Conservation (phyloP, 768 basidiomycete species). For the Hydnomerulius pinastri region DNA sequence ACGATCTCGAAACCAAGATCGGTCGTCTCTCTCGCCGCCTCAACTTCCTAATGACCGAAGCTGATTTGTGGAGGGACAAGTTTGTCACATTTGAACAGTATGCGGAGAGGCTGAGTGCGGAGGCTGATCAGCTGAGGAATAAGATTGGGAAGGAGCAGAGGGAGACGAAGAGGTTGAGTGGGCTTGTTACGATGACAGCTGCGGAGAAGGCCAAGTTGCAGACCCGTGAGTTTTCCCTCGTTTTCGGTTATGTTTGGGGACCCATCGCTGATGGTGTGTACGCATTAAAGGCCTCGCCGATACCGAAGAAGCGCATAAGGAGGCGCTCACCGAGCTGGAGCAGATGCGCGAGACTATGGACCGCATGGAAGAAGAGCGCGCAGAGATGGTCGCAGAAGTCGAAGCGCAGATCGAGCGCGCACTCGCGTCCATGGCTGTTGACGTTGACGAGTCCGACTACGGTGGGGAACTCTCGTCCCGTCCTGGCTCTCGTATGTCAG, state of each 20-base stretch:
- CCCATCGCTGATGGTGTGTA: conserved; percentile 5
- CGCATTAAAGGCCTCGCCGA: conserved; percentile 66
- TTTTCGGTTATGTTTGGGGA: not conserved
- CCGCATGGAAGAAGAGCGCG: conserved; percentile 83
- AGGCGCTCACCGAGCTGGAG: conserved; percentile 79
- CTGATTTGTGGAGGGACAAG: conserved; percentile 89
- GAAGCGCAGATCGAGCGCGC: conserved; percentile 90
- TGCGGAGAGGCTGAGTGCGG: conserved; percentile 85
- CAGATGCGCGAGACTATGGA: conserved; percentile 86
- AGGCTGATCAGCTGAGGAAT: conserved; percentile 79
- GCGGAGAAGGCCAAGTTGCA: conserved; percentile 80
- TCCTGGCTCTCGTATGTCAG: conserved; percentile 66
- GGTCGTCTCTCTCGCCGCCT: conserved; percentile 81
- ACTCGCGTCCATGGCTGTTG: conserved; percentile 81
- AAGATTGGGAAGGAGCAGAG: conserved; percentile 92
- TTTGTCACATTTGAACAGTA: conserved; percentile 94
- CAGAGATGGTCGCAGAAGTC: conserved; percentile 90
- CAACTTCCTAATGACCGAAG: conserved; percentile 91
- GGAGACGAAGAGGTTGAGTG: conserved; percentile 84
- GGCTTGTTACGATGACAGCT: conserved; percentile 73
- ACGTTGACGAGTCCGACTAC: conserved; percentile 73
- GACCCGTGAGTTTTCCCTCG: conserved; percentile 54
- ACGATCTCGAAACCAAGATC: conserved; percentile 93
- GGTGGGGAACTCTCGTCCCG: conserved; percentile 56
- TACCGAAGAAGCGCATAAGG: conserved; percentile 79